Conservation (phyloP, 805 yeast genomes). For the Yamadazyma philogaea region DNA sequence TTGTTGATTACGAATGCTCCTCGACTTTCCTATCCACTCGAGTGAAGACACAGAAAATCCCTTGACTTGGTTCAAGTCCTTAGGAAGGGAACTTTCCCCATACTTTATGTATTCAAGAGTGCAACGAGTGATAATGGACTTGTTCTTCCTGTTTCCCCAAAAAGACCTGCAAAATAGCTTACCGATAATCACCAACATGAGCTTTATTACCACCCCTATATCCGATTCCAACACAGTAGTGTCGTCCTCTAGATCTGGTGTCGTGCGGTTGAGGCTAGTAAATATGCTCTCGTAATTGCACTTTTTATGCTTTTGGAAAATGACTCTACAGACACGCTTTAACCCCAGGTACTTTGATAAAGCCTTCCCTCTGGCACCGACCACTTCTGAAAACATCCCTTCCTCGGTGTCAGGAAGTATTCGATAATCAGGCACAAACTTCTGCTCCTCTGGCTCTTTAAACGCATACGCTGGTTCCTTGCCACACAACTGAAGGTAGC, state of each 20-base stretch:
- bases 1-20: constrained; percentile 29
- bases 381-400: constrained; percentile 3
- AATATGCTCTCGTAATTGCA: constrained; percentile 8
- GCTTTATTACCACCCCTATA: constrained; percentile 33
- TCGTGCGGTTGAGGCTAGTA: not conserved
- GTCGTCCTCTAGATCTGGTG: too few species aligned
- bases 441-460: not conserved
- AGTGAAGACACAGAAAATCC: not conserved
- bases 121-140: constrained; percentile 32
- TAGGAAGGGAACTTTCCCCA: constrained; percentile 1
- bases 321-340: not conserved
- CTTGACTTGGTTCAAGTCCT: not conserved
- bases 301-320: constrained; percentile 1
- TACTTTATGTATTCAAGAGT: constrained; percentile 25
- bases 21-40: constrained; percentile 50
- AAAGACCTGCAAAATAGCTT: constrained; percentile 48
- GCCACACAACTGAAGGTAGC: constrained; percentile 13
- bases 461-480: constrained; percentile 2
- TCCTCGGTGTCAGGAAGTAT: constrained; percentile 1
- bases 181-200: constrained; percentile 42
- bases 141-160: constrained; percentile 55
- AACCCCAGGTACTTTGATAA: not conserved
- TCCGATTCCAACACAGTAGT: not conserved
- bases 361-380: not conserved
- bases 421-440: constrained; percentile 1